These are phyloP conservation scores for Dendrothele bispora DNA, from an alignment of 768 basidiomycete genomes.

Conservation along the genomic window DNA sequence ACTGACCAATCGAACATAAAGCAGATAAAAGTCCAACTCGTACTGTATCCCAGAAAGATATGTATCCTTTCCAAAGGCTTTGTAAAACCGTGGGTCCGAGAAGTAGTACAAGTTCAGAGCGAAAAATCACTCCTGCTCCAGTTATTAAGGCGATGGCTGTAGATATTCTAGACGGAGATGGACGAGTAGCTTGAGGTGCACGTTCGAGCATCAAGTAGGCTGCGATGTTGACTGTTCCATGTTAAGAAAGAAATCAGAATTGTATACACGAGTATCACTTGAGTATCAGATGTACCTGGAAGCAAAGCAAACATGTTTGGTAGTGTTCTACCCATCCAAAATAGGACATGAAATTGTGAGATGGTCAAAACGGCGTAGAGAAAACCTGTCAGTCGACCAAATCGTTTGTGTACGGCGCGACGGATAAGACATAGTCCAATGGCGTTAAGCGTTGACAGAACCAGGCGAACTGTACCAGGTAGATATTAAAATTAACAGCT, in stretches of 20 bases:
- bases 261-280: too few species aligned
- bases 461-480: slow-evolving; percentile 60
- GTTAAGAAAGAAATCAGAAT: not conserved
- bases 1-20: slow-evolving; percentile 51
- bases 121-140: slow-evolving; percentile 68
- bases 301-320: slow-evolving; percentile 93
- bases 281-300: slow-evolving; percentile 70
- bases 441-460: slow-evolving; percentile 67
- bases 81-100: slow-evolving; percentile 63
- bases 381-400: slow-evolving; percentile 55
- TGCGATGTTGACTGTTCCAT: slow-evolving; percentile 55
- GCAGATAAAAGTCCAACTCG: slow-evolving; percentile 51
- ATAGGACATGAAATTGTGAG: slow-evolving; percentile 89
- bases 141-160: slow-evolving; percentile 60
- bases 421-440: slow-evolving; percentile 62
- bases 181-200: slow-evolving; percentile 37
- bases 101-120: slow-evolving; percentile 76
- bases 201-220: slow-evolving; percentile 47
- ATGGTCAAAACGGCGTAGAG: slow-evolving; percentile 70
- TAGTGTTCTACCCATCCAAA: slow-evolving; percentile 91
- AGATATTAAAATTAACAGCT: not conserved
- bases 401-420: slow-evolving; percentile 60
- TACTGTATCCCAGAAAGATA: slow-evolving; percentile 43
- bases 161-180: slow-evolving; percentile 32
- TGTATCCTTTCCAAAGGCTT: slow-evolving; percentile 39